phyloP scores from a whole-genome alignment of 108 stramenopile genomes.

The Conticribra guillardii region DNA sequence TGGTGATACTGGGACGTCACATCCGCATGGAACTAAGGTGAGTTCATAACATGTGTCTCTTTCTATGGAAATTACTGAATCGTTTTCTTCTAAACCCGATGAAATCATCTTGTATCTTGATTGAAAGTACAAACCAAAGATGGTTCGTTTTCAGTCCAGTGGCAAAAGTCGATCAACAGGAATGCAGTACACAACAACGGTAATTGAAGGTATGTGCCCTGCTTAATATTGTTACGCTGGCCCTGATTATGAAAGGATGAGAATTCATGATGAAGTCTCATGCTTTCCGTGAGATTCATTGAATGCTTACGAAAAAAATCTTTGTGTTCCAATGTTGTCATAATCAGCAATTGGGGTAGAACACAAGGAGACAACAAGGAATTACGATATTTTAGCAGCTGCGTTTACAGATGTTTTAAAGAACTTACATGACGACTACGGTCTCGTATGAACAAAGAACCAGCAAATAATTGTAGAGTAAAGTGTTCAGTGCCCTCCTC shows the following conservation, averaged over 20 bases:
- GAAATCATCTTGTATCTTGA: too few species aligned
- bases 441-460: slow-evolving; percentile 45
- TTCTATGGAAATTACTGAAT: too few species aligned
- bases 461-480: too few species aligned
- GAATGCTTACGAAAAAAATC: too few species aligned
- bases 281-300: too few species aligned
- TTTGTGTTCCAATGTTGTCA: background rate
- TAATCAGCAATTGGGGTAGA: slow-evolving; percentile 75
- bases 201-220: slow-evolving; percentile 58
- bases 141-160: slow-evolving; percentile 74
- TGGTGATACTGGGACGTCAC: slow-evolving; percentile 69
- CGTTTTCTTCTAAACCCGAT: background rate
- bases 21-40: slow-evolving; percentile 76
- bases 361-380: slow-evolving; percentile 90
- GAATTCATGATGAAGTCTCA: too few species aligned
- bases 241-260: too few species aligned
- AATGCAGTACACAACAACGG: slow-evolving; percentile 84
- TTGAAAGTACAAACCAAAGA: slow-evolving; percentile 84
- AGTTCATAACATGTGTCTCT: too few species aligned
- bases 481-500: too few species aligned
- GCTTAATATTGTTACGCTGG: too few species aligned
- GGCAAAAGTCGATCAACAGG: slow-evolving; percentile 75
- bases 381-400: slow-evolving; percentile 88
- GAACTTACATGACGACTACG: slow-evolving; percentile 82
- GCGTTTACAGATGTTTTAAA: slow-evolving; percentile 81